These are phyloP conservation scores for Aspergillus cavernicola DNA, from an alignment of 495 filamentous ascomycete genomes.

Conservation along the genomic window DNA sequence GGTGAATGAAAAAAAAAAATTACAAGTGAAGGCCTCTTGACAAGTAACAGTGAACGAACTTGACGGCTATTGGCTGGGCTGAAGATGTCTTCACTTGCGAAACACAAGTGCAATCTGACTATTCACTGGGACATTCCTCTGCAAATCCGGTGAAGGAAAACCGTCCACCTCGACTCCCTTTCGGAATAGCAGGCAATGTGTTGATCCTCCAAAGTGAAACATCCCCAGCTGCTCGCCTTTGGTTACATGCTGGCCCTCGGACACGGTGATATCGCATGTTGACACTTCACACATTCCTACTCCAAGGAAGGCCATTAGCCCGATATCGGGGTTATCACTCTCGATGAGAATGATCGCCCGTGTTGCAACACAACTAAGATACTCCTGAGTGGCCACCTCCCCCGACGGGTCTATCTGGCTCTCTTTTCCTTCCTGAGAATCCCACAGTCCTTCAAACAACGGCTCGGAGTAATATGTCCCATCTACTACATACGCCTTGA, in stretches of 20 bases:
- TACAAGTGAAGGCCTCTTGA: too few relatives aligned
- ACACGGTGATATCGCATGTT: constrained; percentile 61
- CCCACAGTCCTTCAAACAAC: constrained; percentile 43
- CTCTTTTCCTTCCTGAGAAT: constrained; percentile 28
- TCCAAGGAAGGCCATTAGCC: constrained; percentile 58
- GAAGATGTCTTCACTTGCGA: too few relatives aligned
- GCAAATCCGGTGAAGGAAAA: constrained; percentile 46
- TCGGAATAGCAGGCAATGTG: constrained; percentile 57
- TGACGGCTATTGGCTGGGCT: too few relatives aligned
- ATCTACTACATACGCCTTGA: constrained; percentile 49
- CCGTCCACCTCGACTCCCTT: constrained; percentile 25
- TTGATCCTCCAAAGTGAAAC: constrained; percentile 47
- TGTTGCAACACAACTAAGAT: constrained; percentile 52
- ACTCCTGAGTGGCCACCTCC: constrained; percentile 55
- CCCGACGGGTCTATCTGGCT: constrained; percentile 47
- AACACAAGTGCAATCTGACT: constrained; percentile 44
- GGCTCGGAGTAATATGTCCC: constrained; percentile 71
- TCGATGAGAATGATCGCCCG: constrained; percentile 65
- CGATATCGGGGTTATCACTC: constrained; percentile 58
- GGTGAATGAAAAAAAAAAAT: too few relatives aligned
- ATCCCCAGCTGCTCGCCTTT: constrained; percentile 42
- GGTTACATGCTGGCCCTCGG: constrained; percentile 52
- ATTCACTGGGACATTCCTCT: constrained; percentile 56
- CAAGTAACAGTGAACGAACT: too few relatives aligned
- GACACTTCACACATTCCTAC: constrained; percentile 68